Base-by-base conservation (phyloP, 176 grass and related monocot genomes). In the Ampelocalamus luodianensis region DNA sequence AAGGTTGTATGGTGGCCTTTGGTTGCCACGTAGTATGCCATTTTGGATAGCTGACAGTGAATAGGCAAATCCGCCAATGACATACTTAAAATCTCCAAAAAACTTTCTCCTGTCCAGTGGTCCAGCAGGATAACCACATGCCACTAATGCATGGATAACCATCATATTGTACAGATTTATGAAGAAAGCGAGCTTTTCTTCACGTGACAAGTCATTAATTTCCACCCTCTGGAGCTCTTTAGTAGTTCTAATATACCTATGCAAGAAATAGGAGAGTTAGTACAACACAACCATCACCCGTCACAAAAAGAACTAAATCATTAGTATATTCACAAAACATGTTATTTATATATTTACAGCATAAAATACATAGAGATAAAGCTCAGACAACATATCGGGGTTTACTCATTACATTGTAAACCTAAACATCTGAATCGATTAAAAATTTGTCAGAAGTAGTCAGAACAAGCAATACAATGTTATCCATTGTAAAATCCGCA, bases 121-220 rank as follows among this genome's bases (percentile, higher is more conserved):
- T 81, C 91, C 83, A 82, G 80, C 78, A 76, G 95, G 95, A 81
- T 88, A 80, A 38, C 93, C 89, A 84, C 84, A 92, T 54, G 82
- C 82, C 68, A 98, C 83, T 80, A 95, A 51, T 84, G 95, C 95
- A 90, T 98, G 95, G 61, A 98, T 87, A 78, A 80, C 72, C 95
- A 98, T 98, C 95, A 93, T 98, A 69, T 98, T 98, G 77, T 98
- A 98, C 14, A 98, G 76, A 81, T 98, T 98, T 90, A 98, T 92
- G 82, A 98, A 98, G 86, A 98, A 98, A 72, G 95, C 78, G 58
- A 98, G 85, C 39, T 93, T 98, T 82, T 98, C 95, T 89, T 98
- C 95, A 66, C 91, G 93, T 83, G 91, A 91, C 40, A 95, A 65
- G 23, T 82, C 76, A 87, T 88, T 83, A 51, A 86, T 80, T 71